A percentile compares a stretch with the other conserved stretches of the same genome.
These are phyloP conservation scores for Neurospora sp. DNA, from an alignment of 495 filamentous ascomycete species.

Conservation along the genomic window DNA sequence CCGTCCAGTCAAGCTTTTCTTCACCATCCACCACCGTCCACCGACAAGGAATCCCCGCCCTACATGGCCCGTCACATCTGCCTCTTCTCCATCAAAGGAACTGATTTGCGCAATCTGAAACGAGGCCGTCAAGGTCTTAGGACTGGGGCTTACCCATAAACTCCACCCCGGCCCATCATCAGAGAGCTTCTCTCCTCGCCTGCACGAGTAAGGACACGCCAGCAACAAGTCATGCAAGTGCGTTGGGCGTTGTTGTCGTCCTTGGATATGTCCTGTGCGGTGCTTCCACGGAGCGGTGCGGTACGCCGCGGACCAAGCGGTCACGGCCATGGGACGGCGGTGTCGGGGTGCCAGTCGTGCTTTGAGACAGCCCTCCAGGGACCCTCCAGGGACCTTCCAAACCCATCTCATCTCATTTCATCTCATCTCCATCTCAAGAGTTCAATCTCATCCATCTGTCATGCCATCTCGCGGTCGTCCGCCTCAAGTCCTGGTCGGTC, in stretches of 20 bases:
- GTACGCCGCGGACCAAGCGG: background rate
- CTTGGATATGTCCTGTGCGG: background rate
- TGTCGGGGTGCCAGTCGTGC: background rate
- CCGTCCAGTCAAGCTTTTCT: background rate
- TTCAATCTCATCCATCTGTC: background rate
- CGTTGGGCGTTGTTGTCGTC: slow-evolving; percentile 5
- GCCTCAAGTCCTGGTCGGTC: background rate
- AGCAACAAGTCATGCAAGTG: background rate
- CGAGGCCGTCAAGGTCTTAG: background rate
- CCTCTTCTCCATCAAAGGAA: background rate
- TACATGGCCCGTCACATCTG: background rate
- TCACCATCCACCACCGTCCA: background rate
- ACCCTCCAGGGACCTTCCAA: background rate
- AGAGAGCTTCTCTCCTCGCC: background rate
- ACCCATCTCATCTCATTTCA: background rate
- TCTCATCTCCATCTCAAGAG: background rate
- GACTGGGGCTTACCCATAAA: background rate
- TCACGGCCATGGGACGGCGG: background rate
- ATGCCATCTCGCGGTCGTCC: background rate
- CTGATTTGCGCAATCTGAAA: background rate
- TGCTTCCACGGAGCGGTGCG: background rate
- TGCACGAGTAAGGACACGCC: background rate
- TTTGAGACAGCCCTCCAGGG: background rate
- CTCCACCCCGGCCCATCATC: background rate
- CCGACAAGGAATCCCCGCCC: background rate